Evolutionary conservation across 306 rosid species (phyloP), one percentile per base, ranked within the genome.

Genomic region (Oemleria cerasiformis): DNA sequence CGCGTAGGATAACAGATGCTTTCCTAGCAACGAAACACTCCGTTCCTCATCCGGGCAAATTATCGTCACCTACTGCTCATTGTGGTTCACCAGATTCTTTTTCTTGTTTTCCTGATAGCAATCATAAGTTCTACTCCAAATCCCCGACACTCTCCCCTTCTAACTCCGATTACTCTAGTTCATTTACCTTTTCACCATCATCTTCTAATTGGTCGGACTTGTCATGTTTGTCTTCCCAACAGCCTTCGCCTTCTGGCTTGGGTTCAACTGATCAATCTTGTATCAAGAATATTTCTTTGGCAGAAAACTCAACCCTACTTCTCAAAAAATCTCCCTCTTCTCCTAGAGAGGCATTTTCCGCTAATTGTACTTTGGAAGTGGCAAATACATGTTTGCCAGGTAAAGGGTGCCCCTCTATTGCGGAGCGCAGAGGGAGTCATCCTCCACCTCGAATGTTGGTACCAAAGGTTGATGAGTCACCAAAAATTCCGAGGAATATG

Each of bases 371-470:
- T 20, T 69, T 74, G 72, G 79, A 71, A 79, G 58, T 65, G 42
- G 70, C 64, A 47, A 74, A 66, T 65, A 54, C 76, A 34, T 70
- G 70, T 77, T 73, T 67, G 60, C 70, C 82, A 12, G 63, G 54
- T 11, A 84, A 82, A 83, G 87, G 81, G 68, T 53, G 60, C 42
- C 90, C 82, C 0, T 88, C 97, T 75, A 82, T 94, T 77, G 97
- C 98, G 9, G 96, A 88, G 85, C 92, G 98, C 62, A 89, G 98
- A 80, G 94, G 97, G 79, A 88, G 92, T 67, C 81, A 88, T 81
- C 92, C 83, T 38, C 98, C 96, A 34, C 92, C 98, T 71, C 84
- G 70, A 68, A 93, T 93, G 98, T 7, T 86, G 60, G 82, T 88
- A 44, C 76, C 94, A 41, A 71, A 89, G 4, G 78, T 81, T 61